Conservation (phyloP, 805 yeast genomes). For the Saccharomycopsis sp. region DNA sequence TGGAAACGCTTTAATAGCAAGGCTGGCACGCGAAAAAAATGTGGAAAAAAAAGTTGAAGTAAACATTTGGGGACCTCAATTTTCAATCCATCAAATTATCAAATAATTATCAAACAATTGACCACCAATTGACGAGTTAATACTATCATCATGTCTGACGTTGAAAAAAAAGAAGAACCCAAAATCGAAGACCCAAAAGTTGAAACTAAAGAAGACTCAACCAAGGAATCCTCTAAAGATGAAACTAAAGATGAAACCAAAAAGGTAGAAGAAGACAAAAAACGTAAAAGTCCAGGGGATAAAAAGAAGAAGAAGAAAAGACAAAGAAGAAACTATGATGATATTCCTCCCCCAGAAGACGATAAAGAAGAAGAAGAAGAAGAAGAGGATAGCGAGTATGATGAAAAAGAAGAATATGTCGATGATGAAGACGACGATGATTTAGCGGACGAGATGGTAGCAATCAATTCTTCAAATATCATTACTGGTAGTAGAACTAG, state of each 20-base stretch:
- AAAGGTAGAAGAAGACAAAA: slow-evolving; percentile 16
- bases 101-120: too few relatives aligned
- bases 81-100: too few relatives aligned
- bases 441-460: slow-evolving; percentile 70
- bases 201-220: background rate
- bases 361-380: slow-evolving; percentile 39
- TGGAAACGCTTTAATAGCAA: too few relatives aligned
- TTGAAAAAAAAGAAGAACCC: too few relatives aligned
- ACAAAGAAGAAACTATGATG: slow-evolving; percentile 53
- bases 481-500: slow-evolving; percentile 86
- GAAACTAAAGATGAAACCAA: slow-evolving; percentile 13
- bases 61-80: too few relatives aligned
- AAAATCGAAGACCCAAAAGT: too few relatives aligned
- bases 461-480: slow-evolving; percentile 74
- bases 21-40: too few relatives aligned
- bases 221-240: slow-evolving; percentile 6
- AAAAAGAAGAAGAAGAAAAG: slow-evolving; percentile 37
- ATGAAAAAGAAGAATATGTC: slow-evolving; percentile 27
- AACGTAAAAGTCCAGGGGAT: slow-evolving; percentile 21
- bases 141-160: too few relatives aligned
- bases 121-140: too few relatives aligned
- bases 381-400: slow-evolving; percentile 37
- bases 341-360: slow-evolving; percentile 40
- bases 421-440: slow-evolving; percentile 48
- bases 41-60: too few relatives aligned